Evolutionary conservation across 2,329 filamentous ascomycete genomes (phyloP).

Genomic region (Ophiocordyceps camponoti-rufipedis): DNA sequence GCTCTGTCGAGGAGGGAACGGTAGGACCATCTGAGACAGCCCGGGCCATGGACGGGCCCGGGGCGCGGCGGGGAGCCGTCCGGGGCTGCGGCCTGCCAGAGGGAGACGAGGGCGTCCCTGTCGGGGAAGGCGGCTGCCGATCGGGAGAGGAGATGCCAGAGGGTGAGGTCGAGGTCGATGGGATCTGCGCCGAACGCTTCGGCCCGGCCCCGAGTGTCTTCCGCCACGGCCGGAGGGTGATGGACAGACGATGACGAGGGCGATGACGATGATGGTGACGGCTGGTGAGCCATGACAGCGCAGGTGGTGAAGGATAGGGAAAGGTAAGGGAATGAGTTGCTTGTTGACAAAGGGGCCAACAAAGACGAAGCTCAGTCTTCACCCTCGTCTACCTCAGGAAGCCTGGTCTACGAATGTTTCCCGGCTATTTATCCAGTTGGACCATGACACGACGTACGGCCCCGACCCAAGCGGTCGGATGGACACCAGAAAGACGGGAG

Average conservation of each 20-base stretch:
- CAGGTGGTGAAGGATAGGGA: not conserved
- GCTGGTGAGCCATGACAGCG: not conserved
- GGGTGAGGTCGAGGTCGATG: conserved; percentile 9
- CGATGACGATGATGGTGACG: not conserved
- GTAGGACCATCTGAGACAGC: conserved; percentile 14
- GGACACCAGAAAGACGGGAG: not conserved
- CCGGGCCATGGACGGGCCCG: not conserved
- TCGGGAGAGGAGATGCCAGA: conserved; percentile 15
- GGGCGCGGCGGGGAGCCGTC: not conserved
- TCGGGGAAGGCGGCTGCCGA: conserved; percentile 11
- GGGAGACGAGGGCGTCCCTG: conserved; percentile 16
- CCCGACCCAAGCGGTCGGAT: not conserved
- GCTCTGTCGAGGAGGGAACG: conserved; percentile 8
- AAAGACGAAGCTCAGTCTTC: too few relatives aligned
- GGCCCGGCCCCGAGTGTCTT: conserved; percentile 5
- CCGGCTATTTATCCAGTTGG: not conserved
- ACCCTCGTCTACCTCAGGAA: too few relatives aligned
- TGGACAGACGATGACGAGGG: not conserved
- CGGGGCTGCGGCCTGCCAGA: conserved; percentile 12
- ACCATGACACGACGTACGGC: not conserved
- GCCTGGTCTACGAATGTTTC: not conserved
- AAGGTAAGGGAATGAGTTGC: not conserved
- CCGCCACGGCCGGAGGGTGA: not conserved
- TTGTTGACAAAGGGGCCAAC: too few relatives aligned
- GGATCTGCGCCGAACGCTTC: conserved; percentile 11